These are phyloP conservation scores for sorghum (Sorghum bicolor) DNA, from an alignment of 176 grass and related monocot species.

Conservation along the genomic window Sorghum_bicolor_NCBIv3 NC_012870.2:57489001-57489500, in stretches of 20 bases:
- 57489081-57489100: conserved; percentile 75
- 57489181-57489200: conserved; percentile 16
- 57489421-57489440: conserved; percentile 1
- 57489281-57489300: background rate
- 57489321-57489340: conserved; percentile 21
- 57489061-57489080: conserved; percentile 67
- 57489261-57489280: conserved; percentile 73
- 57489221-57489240: conserved; percentile 22
- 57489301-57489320: background rate
- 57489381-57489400: background rate
- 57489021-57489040: conserved; percentile 56
- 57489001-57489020: conserved; percentile 67
- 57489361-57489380: conserved; percentile 5
- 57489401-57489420: background rate
- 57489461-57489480: background rate
- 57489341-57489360: background rate
- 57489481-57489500: background rate
- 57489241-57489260: conserved; percentile 49
- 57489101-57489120: conserved; percentile 64
- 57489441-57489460: background rate
- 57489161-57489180: conserved; percentile 9
- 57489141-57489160: background rate
- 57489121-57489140: conserved; percentile 46
- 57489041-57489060: conserved; percentile 67
- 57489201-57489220: conserved; percentile 44